Evolutionary conservation across 768 basidiomycete species (phyloP), one percentile per base, ranked within the genome.

Genomic region (Suillus occidentalis): DNA sequence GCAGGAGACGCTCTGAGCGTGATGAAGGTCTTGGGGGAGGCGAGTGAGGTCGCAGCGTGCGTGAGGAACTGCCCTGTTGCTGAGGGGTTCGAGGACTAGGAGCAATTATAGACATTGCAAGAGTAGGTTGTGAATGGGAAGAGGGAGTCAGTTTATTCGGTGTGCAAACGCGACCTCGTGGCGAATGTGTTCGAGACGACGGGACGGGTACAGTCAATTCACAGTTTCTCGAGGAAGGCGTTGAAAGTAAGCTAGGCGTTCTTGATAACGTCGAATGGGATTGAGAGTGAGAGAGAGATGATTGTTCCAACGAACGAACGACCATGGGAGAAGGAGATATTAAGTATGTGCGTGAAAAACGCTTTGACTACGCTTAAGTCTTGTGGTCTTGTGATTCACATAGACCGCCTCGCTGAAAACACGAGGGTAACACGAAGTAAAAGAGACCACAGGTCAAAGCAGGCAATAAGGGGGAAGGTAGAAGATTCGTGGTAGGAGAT

Each of bases 1-100:
- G 79, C 58, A 88, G 79, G 55, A 88, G 81, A 12, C 81, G 79
- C 69, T 87, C 84, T 5, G 85, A 86, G 63, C 85, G 80, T 42
- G 83, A 83, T 0, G 84, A 76, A 0, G 85, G 80, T 58, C 82
- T 79, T 20, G 74, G 72, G 9, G 72, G 71, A 56, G 72, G 70
- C 25, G 73, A 69, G 58, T 62, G 63, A 25, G 71, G 40, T 13
- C 40, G 25, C 13, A 39, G 63, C 0, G 4, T 28, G 36, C 49
- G 60, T 2, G 72, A 58, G 28, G 56, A 67, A 64, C 25, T 61
- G 25, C 59, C 59, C 34, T 3, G 63, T 40, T 6, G 70, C 25
- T 0, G 70, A 40, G 66, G 71, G 64, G 63, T 65, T 62, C 68
- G 39, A 40, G 68, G 61, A 60, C 60, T 56, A 60, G 71, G 25